Evolutionary conservation across 2,329 filamentous ascomycete species (phyloP), one percentile per base, ranked within the genome.

Genomic region (Cladosporium oxysporum): DNA sequence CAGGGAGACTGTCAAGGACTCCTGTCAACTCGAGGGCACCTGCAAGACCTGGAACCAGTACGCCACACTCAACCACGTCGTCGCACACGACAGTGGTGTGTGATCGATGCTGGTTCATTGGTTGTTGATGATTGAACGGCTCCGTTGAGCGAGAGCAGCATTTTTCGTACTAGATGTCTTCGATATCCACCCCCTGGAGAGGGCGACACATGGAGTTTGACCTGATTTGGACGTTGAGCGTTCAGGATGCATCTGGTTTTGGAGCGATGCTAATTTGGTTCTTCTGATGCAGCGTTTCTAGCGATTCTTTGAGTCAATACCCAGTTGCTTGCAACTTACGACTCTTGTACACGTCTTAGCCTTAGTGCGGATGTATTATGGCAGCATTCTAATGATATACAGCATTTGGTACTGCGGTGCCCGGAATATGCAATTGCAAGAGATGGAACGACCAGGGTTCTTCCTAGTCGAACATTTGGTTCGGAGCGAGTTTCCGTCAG

Each of bases 1-100:
- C 21, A 31, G 31, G 31, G 58, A 47, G 3, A 71, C 80, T 18
- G 67, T 81, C 41, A 66, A 72, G 14, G 64, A 71, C 28, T 66
- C 69, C 28, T 69, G 69, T 53, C 62, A 69, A 47, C 58, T 73
- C 33, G 66, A 69, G 28, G 67, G 72, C 16, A 70, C 69, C 12
- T 73, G 71, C 69, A 62, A 61, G 26, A 58, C 57, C 18, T 73
- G 71, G 71, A 66, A 68, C 55, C 66, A 66, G 12, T 72, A 72
- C 61, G 71, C 71, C 23, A 47, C 44, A 16, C 47, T 62, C 16
- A 67, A 66, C 58, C 49, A 67, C 52, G 66, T 70, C 29, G 26
- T 44, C 12, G 49, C 50, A 5, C 53, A 67, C 35, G 71, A 72
- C 59, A 69, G 67, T 49, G 71, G 71, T 65, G 69, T 72, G 3